Evolutionary conservation across 176 grass and related monocot species (phyloP), one percentile per base, ranked within the genome.

Genomic region (Calamus simplicifolius): DNA sequence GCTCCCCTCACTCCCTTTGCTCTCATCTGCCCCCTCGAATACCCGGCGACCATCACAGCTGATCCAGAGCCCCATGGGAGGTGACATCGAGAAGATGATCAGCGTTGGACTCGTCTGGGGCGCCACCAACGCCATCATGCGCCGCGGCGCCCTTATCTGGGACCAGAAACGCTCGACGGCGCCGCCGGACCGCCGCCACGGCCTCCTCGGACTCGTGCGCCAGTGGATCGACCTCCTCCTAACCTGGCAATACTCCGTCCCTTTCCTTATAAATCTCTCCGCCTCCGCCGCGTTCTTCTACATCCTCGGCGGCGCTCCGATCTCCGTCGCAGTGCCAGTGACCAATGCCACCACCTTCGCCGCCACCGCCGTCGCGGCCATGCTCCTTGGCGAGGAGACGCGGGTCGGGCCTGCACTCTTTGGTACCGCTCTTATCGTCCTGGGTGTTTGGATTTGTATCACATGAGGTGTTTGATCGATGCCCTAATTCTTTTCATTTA

Each of bases 311-410:
- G 68, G 18, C 29, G 67, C 90, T 30, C 90, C 85, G 52, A 89
- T 95, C 74, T 95, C 82, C 69, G 68, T 95, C 13, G 82, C 82
- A 23, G 86, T 95, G 52, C 90, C 90, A 13, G 86, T 89, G 56
- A 95, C 90, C 51, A 89, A 89, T 64, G 90, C 86, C 73, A 83
- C 81, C 48, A 89, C 86, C 55, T 95, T 95, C 77, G 86, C 90
- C 8, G 74, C 82, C 64, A 95, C 90, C 17, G 82, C 82, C 54
- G 77, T 61, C 27, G 59, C 77, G 5, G 82, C 82, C 23, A 66
- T 79, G 13, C 16, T 79, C 3, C 73, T 95, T 3, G 90, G 86
- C 19, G 90, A 95, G 67, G 77, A 72, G 38, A 83, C 78, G 18
- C 86, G 74, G 2, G 26, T 68, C 4, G 82, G 15, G 4, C 80